phyloP scores from a whole-genome alignment of 2,329 filamentous ascomycete genomes.

The Calycina marina region DNA sequence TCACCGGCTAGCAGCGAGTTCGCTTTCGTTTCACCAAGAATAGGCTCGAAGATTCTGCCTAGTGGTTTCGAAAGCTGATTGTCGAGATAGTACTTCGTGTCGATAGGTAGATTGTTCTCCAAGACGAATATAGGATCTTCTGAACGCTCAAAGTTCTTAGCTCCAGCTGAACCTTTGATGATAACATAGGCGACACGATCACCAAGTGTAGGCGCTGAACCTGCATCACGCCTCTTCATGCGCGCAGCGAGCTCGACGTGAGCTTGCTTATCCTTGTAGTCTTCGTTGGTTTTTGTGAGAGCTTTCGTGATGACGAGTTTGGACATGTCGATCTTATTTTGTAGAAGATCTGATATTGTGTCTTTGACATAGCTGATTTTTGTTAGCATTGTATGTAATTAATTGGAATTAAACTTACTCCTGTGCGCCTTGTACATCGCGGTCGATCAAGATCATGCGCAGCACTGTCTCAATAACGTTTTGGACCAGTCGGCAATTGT shows the following conservation, averaged over 20 bases:
- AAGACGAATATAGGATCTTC: slow-evolving; percentile 96
- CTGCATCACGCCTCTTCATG: slow-evolving; percentile 93
- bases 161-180: slow-evolving; percentile 74
- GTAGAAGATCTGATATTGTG: slow-evolving; percentile 84
- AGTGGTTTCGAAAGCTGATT: slow-evolving; percentile 95
- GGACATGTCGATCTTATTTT: slow-evolving; percentile 98
- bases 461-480: slow-evolving; percentile 95
- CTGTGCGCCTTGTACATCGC: slow-evolving; percentile 79
- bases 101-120: slow-evolving; percentile 94
- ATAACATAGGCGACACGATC: slow-evolving; percentile 98
- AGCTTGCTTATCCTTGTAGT: slow-evolving; percentile 85
- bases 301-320: slow-evolving; percentile 99
- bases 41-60: slow-evolving; percentile 92
- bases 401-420: slow-evolving; percentile 45
- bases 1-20: slow-evolving; percentile 76
- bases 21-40: slow-evolving; percentile 85
- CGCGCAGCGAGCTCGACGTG: slow-evolving; percentile 90
- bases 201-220: slow-evolving; percentile 80
- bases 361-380: slow-evolving; percentile 78
- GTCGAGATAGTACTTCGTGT: slow-evolving; percentile 96
- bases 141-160: slow-evolving; percentile 93
- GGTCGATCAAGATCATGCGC: slow-evolving; percentile 89
- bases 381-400: slow-evolving; percentile 8
- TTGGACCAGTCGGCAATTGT: slow-evolving; percentile 91
- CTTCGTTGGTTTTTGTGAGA: slow-evolving; percentile 79